These are phyloP conservation scores for Striga asiatica DNA, from an alignment of 257 asterid species.

Conservation along the genomic window DNA sequence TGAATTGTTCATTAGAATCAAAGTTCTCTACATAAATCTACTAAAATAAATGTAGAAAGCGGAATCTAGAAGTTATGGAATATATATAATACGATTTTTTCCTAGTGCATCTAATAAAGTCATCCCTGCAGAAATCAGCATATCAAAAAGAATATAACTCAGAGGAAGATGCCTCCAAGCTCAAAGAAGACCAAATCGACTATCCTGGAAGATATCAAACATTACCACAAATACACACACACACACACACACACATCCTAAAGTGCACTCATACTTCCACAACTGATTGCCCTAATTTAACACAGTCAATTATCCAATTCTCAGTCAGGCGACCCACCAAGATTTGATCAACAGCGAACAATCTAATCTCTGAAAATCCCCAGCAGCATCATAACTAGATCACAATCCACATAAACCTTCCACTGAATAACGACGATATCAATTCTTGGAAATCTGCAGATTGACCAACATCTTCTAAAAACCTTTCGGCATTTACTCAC, in stretches of 20 bases:
- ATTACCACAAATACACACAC: neutral
- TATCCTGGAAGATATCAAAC: neutral
- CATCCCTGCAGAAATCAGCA: neutral
- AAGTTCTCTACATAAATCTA: no score
- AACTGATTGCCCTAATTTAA: neutral
- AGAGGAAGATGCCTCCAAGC: neutral
- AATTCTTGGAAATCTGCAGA: conserved; percentile 4
- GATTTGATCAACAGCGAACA: conserved; percentile 2
- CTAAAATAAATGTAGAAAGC: no score
- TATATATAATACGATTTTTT: neutral
- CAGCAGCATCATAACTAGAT: neutral
- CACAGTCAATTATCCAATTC: neutral
- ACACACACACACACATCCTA: neutral
- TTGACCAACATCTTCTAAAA: neutral
- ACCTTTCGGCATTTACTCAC: conserved; percentile 1
- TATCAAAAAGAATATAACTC: neutral
- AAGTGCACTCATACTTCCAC: conserved; percentile 4
- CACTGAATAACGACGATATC: neutral
- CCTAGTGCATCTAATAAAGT: neutral
- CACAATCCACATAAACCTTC: neutral
- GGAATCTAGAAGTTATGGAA: no score
- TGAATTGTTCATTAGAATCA: no score
- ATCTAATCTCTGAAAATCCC: neutral
- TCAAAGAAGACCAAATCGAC: neutral
- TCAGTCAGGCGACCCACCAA: neutral